Evolutionary conservation across 352 stramenopile genomes (phyloP).

Genomic region (Pythium inflatum): DNA sequence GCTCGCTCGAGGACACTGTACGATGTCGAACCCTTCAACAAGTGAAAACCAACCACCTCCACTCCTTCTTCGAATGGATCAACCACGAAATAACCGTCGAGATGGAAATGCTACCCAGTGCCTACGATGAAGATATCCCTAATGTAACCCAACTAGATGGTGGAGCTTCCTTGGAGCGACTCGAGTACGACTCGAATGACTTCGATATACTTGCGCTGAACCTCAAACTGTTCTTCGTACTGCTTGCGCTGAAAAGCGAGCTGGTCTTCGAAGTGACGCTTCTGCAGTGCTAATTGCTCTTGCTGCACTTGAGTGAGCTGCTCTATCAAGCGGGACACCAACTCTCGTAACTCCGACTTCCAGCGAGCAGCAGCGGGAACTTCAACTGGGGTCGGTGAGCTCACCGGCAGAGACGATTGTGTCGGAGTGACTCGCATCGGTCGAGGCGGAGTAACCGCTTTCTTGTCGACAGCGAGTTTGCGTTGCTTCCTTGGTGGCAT

Average conservation of each 20-base stretch:
- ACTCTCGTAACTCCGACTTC: background rate
- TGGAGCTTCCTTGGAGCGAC: background rate
- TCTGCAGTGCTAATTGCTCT: slow-evolving; percentile 15
- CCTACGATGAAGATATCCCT: background rate
- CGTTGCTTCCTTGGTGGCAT: background rate
- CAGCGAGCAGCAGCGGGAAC: background rate
- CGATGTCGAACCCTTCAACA: background rate
- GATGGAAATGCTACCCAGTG: background rate
- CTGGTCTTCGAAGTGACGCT: slow-evolving; percentile 25
- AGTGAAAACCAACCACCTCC: background rate
- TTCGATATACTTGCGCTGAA: slow-evolving; percentile 26
- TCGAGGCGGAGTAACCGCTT: background rate
- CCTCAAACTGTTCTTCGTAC: slow-evolving; percentile 18
- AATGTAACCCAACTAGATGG: slow-evolving; percentile 4
- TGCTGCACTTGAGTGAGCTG: slow-evolving; percentile 3
- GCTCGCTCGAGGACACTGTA: too few species aligned
- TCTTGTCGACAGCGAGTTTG: background rate
- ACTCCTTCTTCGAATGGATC: background rate
- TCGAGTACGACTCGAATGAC: slow-evolving; percentile 6
- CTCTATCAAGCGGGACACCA: background rate
- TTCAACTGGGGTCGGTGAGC: background rate
- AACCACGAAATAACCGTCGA: background rate
- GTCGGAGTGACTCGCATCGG: background rate
- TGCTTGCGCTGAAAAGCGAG: slow-evolving; percentile 19
- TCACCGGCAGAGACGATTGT: background rate